Evolutionary conservation across 2,329 filamentous ascomycete species (phyloP).

Genomic region (Cadophora gregata): DNA sequence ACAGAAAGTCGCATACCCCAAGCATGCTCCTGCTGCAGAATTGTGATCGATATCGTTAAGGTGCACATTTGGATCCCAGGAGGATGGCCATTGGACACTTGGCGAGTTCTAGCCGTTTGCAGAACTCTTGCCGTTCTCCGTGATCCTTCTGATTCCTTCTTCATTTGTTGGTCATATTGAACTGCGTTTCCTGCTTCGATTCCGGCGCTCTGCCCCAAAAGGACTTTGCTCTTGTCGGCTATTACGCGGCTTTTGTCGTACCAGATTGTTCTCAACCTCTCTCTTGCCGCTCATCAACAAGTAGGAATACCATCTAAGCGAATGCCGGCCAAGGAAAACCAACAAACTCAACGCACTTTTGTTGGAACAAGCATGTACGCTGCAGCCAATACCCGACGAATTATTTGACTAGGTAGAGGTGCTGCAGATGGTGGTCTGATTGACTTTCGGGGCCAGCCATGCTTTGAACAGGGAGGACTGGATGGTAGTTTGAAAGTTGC

Average conservation of each 20-base stretch:
- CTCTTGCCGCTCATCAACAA: not conserved
- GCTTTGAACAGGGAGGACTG: not conserved
- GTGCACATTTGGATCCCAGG: not conserved
- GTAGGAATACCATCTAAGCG: not conserved
- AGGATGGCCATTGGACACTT: not conserved
- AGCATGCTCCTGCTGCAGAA: not conserved
- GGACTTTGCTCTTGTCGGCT: not conserved
- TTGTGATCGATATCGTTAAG: not conserved
- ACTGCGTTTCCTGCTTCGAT: not conserved
- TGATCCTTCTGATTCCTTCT: not conserved
- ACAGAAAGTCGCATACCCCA: not conserved
- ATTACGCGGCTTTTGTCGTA: constrained; percentile 1
- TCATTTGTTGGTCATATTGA: not conserved
- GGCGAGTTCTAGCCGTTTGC: not conserved
- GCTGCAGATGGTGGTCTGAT: not conserved
- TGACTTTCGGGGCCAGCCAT: not conserved
- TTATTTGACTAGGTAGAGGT: not conserved
- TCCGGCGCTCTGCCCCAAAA: not conserved
- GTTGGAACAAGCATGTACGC: not conserved
- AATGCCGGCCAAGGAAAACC: not conserved
- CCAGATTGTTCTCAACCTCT: not conserved
- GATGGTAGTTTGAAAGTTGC: not conserved
- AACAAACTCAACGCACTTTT: not conserved
- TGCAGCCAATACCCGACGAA: not conserved
- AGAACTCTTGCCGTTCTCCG: not conserved